Evolutionary conservation across 164 flowering plant genomes (phyloP).

Genomic region (Liriodendron chinense): DNA sequence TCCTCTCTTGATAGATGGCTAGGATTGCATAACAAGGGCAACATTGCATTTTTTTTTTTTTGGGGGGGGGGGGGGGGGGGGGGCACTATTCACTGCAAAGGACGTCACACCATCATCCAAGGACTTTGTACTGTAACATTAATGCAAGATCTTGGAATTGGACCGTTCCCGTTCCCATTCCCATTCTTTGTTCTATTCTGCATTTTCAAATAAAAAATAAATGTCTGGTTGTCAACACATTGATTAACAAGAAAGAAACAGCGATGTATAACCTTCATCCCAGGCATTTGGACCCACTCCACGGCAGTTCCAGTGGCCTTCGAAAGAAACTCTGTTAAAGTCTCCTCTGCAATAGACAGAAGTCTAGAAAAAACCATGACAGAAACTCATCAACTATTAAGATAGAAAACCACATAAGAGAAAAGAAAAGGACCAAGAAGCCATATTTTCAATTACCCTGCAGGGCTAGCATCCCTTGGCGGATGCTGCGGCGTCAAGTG

Average conservation of each 20-base stretch:
- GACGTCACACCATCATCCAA: too few species aligned
- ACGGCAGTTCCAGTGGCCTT: constrained; percentile 99
- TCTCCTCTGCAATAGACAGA: constrained; percentile 93
- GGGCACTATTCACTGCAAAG: too few species aligned
- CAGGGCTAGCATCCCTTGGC: constrained; percentile 97
- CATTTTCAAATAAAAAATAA: neutral
- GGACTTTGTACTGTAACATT: too few species aligned
- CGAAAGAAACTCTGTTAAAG: constrained; percentile 94
- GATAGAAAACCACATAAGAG: neutral
- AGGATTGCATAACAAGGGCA: too few species aligned
- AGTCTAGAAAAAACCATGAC: constrained; percentile 53
- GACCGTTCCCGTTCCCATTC: neutral
- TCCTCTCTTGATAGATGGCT: too few species aligned
- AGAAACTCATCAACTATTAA: constrained; percentile 4
- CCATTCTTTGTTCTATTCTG: neutral
- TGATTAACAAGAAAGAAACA: constrained; percentile 9
- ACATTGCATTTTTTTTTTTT: too few species aligned
- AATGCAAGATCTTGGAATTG: too few species aligned
- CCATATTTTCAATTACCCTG: constrained; percentile 67
- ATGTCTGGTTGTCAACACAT: neutral
- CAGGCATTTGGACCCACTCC: constrained; percentile 99
- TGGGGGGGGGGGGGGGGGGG: too few species aligned
- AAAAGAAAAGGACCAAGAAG: constrained; percentile 4
- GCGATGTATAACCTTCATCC: constrained; percentile 68
- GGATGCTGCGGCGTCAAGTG: constrained; percentile 88